Percentiles rank a stretch among this genome's conserved stretches.
phyloP scores from a whole-genome alignment of 148 eudicot species.

The Limonium bicolor region DNA sequence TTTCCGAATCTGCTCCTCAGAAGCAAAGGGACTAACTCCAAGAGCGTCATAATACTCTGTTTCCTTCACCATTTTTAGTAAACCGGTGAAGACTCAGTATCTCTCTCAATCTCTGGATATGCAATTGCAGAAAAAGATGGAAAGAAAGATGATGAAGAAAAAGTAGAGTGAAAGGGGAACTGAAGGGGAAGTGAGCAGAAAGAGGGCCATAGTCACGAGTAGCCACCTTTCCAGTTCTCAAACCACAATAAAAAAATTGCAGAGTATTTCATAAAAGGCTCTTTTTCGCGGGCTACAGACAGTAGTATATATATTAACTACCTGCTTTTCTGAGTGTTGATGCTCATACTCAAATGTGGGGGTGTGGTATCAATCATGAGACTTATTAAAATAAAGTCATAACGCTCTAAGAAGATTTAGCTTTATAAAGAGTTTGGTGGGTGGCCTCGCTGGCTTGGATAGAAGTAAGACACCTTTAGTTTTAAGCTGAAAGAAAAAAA shows the following conservation, averaged over 20 bases:
- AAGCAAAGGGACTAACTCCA: conserved; percentile 53
- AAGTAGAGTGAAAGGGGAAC: not conserved
- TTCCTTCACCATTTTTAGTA: conserved; percentile 52
- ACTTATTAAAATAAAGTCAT: too few relatives aligned
- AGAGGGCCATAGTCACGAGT: conserved; percentile 24
- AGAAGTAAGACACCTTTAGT: too few relatives aligned
- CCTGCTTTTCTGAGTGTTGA: too few relatives aligned
- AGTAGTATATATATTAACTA: too few relatives aligned
- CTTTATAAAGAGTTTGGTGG: too few relatives aligned
- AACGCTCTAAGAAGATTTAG: too few relatives aligned
- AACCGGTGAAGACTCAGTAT: not conserved
- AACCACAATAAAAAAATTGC: conserved; percentile 19
- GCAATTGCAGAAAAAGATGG: not conserved
- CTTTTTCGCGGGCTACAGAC: too few relatives aligned
- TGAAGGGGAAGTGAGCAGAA: not conserved
- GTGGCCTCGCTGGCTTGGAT: too few relatives aligned
- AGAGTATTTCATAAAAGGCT: too few relatives aligned
- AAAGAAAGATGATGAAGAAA: not conserved
- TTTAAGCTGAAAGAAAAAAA: too few relatives aligned
- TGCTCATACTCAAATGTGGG: too few relatives aligned
- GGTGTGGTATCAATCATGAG: too few relatives aligned
- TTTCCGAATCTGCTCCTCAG: conserved; percentile 76
- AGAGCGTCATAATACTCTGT: conserved; percentile 77
- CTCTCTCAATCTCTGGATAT: not conserved
- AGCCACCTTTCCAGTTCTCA: conserved; percentile 48